Base-by-base conservation (phyloP, 2,329 filamentous ascomycete genomes). In the Sarocladium strictum region DNA sequence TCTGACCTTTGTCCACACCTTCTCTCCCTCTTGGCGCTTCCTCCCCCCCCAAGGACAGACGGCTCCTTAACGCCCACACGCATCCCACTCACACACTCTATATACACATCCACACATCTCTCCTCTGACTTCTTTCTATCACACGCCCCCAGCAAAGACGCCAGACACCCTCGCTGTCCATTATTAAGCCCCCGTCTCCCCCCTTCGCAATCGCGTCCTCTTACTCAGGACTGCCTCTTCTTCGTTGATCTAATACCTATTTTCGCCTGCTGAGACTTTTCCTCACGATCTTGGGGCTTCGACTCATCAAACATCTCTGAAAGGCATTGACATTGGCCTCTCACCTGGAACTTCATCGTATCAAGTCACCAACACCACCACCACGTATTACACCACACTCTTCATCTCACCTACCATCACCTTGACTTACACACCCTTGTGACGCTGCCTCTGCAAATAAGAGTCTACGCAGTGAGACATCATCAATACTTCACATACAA, bases 401-500 rank as follows among this genome's bases (percentile, higher is more conserved):
- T 12, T 43, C 14, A 21, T 43, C 38, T 43, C 9, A 17, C 7
- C n/a, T 19, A 43, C 17, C 38, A 38, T 6, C 35, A 38, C 9
- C n/a, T 38, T 23, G 40, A 49, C 43, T 49, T 49, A 49, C 43
- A 49, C 43, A 23, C 23, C 7, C 21, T 19, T 32, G 23, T 45
- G 40, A n/a, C n/a, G n/a, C n/a, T n/a, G n/a, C n/a, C n/a, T n/a
- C n/a, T n/a, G n/a, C n/a, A n/a, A n/a, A n/a, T n/a, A n/a, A n/a
- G n/a, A n/a, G n/a, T n/a, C n/a, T n/a, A n/a, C n/a, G n/a, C n/a
- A n/a, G n/a, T n/a, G n/a, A n/a, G n/a, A n/a, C n/a, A n/a, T n/a
- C n/a, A n/a, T n/a, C n/a, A n/a, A n/a, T n/a, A n/a, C n/a, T n/a
- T 19, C 27, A 21, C 14, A 29, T 60, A 70, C 67, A 66, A 81